phyloP scores from a whole-genome alignment of 441 rosid genomes.

The Melastoma candidum region DNA sequence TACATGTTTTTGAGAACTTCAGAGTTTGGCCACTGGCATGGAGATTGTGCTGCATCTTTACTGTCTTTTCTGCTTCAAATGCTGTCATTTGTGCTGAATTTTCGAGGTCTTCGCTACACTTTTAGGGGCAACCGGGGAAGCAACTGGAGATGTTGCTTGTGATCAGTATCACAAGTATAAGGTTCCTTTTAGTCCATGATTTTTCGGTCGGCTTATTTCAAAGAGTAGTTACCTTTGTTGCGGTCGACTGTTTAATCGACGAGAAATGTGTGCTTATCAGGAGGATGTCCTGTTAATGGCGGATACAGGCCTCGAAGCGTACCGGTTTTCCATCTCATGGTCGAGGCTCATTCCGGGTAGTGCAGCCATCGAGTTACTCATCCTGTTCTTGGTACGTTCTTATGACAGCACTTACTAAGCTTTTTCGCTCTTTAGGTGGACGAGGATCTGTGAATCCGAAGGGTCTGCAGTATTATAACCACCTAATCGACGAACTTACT shows the following conservation, averaged over 20 bases:
- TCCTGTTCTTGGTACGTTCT: too few species aligned
- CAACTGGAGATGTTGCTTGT: slow-evolving; percentile 18
- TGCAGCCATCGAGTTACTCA: background rate
- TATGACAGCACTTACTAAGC: background rate
- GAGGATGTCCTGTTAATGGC: slow-evolving; percentile 15
- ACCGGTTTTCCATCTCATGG: slow-evolving; percentile 16
- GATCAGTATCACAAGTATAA: slow-evolving; percentile 20
- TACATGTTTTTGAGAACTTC: background rate
- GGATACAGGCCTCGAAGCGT: slow-evolving; percentile 10
- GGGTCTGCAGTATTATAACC: slow-evolving; percentile 17
- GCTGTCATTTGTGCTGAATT: background rate
- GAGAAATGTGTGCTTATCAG: slow-evolving; percentile 1
- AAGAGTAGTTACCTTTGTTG: background rate
- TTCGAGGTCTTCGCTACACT: background rate
- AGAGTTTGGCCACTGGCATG: too few species aligned
- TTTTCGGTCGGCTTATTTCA: background rate
- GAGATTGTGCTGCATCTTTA: too few species aligned
- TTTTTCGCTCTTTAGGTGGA: slow-evolving; percentile 6
- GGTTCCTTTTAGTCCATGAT: background rate
- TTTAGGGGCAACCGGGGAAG: slow-evolving; percentile 10
- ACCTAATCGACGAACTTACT: slow-evolving; percentile 14
- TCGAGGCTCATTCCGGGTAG: slow-evolving; percentile 21
- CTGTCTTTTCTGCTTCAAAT: too few species aligned
- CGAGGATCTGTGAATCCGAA: slow-evolving; percentile 18
- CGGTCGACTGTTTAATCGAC: background rate